A percentile compares a stretch with the other conserved stretches of the same genome.
Evolutionary conservation across 2,329 filamentous ascomycete species (phyloP).

Genomic region (Ambrosiella cleistominuta): DNA sequence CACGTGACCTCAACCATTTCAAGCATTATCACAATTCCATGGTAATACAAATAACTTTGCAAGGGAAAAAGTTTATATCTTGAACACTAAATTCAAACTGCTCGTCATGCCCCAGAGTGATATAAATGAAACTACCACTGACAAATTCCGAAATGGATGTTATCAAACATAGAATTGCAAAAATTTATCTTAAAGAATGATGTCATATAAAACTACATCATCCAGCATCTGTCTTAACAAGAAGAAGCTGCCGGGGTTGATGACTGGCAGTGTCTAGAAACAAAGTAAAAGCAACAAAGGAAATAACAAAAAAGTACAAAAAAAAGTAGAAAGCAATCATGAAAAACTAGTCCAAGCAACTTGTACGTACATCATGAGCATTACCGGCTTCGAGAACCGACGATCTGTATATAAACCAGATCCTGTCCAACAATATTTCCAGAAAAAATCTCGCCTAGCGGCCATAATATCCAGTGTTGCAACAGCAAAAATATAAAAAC

Average conservation of each 20-base stretch:
- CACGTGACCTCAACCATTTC: no score
- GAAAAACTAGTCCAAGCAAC: background rate
- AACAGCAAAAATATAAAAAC: background rate
- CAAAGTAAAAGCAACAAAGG: constrained; percentile 1
- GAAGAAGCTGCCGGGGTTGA: background rate
- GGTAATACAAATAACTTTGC: no score
- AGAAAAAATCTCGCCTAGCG: background rate
- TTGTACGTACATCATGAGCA: background rate
- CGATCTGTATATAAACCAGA: background rate
- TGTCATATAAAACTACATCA: background rate
- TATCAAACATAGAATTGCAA: background rate
- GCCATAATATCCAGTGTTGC: background rate
- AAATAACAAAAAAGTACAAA: background rate
- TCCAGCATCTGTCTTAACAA: background rate
- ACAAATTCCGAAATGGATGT: background rate
- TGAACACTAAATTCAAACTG: background rate
- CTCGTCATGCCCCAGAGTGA: background rate
- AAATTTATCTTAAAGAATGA: background rate
- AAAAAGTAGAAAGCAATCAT: no score
- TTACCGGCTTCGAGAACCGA: background rate
- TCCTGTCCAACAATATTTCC: background rate
- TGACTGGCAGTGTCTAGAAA: constrained; percentile 15
- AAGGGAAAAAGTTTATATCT: no score
- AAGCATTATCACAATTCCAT: no score
- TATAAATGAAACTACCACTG: background rate